Evolutionary conservation across 768 basidiomycete species (phyloP), one percentile per base, ranked within the genome.

Genomic region (Amanita fuliginea): DNA sequence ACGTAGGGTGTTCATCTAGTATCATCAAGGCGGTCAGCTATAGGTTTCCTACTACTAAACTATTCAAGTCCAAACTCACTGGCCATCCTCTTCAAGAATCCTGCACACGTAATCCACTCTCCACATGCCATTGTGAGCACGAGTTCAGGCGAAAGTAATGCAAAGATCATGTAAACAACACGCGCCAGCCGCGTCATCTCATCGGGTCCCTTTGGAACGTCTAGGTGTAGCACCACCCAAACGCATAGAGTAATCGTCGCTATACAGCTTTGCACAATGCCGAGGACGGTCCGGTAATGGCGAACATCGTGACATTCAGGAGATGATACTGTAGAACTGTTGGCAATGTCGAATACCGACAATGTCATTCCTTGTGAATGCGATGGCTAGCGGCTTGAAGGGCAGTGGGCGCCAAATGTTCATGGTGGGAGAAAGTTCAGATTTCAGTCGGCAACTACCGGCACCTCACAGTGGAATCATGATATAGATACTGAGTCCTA

Each of bases 161-260:
- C 47, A 6, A 49, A 26, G 3, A 56, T 5, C 52, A 57, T 56
- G 1, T 53, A 36, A 0, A 24, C 4, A 10, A 59, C 10, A 19
- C 49, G 49, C 11, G 42, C 26, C 22, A 10, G 1, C 26, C 49
- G 19, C 13, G n/a, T 16, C 16, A 28, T 7, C 5, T 28, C 18
- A 41, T 30, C 13, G 13, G 52, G 18, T 8, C 39, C 32, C 18
- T 30, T 21, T 9, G 58, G 59, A 19, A 60, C 48, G 33, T 60
- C 56, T 1, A 51, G 58, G 30, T 60, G 58, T 14, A 60, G 45
- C n/a, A 56, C 35, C 3, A 44, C 47, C 51, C 55, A 60, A 18
- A 40, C 43, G 45, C 55, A 60, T 3, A 53, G 48, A 13, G 59
- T 53, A 13, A 57, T 43, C 5, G 59, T 60, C 4, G 48, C 16